A percentile compares a stretch with the other conserved stretches of the same genome.
phyloP scores from a whole-genome alignment of 1,284 basidiomycete genomes.

The Gomphus bonarii region DNA sequence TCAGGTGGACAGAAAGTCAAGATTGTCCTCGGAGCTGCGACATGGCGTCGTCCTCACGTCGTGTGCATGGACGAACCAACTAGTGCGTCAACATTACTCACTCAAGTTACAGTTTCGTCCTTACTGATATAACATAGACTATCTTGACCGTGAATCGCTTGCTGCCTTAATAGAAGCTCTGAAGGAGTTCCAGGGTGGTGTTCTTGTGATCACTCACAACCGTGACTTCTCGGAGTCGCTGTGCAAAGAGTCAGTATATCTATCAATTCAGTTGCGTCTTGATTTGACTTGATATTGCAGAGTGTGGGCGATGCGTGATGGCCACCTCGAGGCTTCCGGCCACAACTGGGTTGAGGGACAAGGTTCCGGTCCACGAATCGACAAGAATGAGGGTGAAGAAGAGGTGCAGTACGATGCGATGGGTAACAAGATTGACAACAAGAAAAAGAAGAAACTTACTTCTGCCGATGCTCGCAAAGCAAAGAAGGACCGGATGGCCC shows the following conservation, averaged over 20 bases:
- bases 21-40: slow-evolving; percentile 97
- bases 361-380: slow-evolving; percentile 83
- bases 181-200: slow-evolving; percentile 96
- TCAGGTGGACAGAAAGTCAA: slow-evolving; percentile 99
- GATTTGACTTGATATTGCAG: slow-evolving; percentile 18
- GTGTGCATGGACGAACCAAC: slow-evolving; percentile 98
- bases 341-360: slow-evolving; percentile 99
- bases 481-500: slow-evolving; percentile 94
- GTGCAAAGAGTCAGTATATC: slow-evolving; percentile 54
- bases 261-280: slow-evolving; percentile 1
- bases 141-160: slow-evolving; percentile 95
- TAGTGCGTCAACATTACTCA: slow-evolving; percentile 33
- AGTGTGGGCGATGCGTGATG: slow-evolving; percentile 93
- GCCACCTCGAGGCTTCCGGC: slow-evolving; percentile 86
- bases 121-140: slow-evolving; percentile 43
- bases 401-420: slow-evolving; percentile 88
- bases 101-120: background rate
- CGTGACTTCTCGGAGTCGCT: slow-evolving; percentile 96
- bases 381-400: slow-evolving; percentile 81
- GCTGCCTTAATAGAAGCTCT: slow-evolving; percentile 93
- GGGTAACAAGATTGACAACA: slow-evolving; percentile 87
- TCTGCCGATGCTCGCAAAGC: slow-evolving; percentile 74
- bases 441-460: slow-evolving; percentile 79
- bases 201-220: slow-evolving; percentile 95
- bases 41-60: slow-evolving; percentile 96